Base-by-base conservation (phyloP, 1,284 basidiomycete genomes). In the Albatrellus sp. region DNA sequence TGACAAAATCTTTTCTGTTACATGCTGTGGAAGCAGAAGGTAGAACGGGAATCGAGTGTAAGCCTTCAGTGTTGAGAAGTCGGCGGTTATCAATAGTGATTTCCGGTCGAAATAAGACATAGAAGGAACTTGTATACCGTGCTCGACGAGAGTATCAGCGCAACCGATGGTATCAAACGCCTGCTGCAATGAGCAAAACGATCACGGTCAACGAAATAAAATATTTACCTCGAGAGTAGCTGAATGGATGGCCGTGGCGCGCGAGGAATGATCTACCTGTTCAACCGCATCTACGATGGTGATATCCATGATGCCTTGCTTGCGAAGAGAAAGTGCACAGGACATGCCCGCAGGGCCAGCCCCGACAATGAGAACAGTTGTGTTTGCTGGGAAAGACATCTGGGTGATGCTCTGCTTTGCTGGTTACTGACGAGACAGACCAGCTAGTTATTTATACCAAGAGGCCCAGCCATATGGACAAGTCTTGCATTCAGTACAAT, bases 31-130 rank as follows among this genome's bases (percentile, higher is more conserved):
- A 14, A 74, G 52, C 20, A 68, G 35, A 11, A 75, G 40, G 5
- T 60, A 57, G 43, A 64, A 74, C 0, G 75, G 68, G 50, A 60
- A 70, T 10, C 60, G 64, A 24, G 72, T 77, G 50, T 70, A 60
- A 5, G 53, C 49, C 12, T 52, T 44, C 1, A 62, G 51, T 8
- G 48, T 43, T 2, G 52, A 20, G 42, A 74, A 66, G 42, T 68
- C 54, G 1, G 59, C 51, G 1, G 52, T 40, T n/a, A 60, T 37
- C 1, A 71, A 50, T 24, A 48, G 46, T 2, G 50, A 45, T 0
- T 56, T 53, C 24, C 62, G 62, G 34, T 65, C 62, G 39, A 58
- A 59, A 3, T 72, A 33, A 5, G 52, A 37, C 20, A 64, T 43
- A 0, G 20, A 37, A 0, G 52, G 54, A 0, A 46, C 47, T 45